Percentiles rank a stretch among this genome's conserved stretches.
phyloP scores from a whole-genome alignment of 495 filamentous ascomycete genomes.

The Bacidia gigantensis region DNA sequence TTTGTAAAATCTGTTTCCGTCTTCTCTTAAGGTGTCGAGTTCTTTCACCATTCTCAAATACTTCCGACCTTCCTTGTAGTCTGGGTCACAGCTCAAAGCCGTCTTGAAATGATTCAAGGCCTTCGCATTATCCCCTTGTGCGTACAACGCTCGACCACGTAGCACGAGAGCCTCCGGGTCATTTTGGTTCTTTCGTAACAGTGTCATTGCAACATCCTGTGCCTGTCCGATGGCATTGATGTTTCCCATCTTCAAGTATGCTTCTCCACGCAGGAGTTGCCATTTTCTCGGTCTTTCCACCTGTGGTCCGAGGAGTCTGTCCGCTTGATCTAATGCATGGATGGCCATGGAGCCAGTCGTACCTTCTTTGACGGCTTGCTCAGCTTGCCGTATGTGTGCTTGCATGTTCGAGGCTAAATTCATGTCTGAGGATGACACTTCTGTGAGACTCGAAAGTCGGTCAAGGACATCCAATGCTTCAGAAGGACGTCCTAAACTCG shows the following conservation, averaged over 20 bases:
- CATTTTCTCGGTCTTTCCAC: conserved; percentile 78
- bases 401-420: conserved; percentile 70
- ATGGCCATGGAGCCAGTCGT: conserved; percentile 78
- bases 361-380: conserved; percentile 56
- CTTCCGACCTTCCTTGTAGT: conserved; percentile 72
- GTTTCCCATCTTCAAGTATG: conserved; percentile 87
- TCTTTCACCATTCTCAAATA: conserved; percentile 76
- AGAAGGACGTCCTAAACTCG: conserved; percentile 65
- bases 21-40: conserved; percentile 84
- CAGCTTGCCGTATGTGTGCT: conserved; percentile 65
- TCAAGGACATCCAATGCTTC: conserved; percentile 72
- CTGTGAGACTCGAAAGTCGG: conserved; percentile 41
- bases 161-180: conserved; percentile 91
- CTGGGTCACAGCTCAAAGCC: conserved; percentile 81
- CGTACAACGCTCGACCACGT: conserved; percentile 75
- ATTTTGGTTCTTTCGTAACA: conserved; percentile 72
- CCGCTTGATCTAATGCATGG: conserved; percentile 81
- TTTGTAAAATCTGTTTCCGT: conserved; percentile 86
- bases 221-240: conserved; percentile 80
- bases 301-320: conserved; percentile 55
- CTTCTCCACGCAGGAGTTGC: conserved; percentile 83
- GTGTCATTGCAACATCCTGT: conserved; percentile 75
- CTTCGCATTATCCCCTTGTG: conserved; percentile 86
- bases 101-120: conserved; percentile 86
- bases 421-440: conserved; percentile 70